Conservation (phyloP, 83 land plant species). For the Picea mariana region DNA sequence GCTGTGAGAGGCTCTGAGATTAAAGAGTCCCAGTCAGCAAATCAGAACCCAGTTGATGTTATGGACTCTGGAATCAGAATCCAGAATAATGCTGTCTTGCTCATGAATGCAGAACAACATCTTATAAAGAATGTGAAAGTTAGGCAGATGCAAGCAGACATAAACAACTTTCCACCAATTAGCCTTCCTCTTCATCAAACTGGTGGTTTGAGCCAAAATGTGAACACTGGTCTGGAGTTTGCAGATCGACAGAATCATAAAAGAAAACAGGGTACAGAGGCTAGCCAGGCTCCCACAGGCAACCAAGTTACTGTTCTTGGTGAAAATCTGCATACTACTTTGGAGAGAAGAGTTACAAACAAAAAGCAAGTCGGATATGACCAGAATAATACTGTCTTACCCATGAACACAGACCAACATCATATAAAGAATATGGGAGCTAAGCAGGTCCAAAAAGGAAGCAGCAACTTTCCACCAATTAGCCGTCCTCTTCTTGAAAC, state of each 20-base stretch:
- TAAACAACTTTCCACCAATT: neutral
- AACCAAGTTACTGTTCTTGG: neutral
- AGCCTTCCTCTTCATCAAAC: neutral
- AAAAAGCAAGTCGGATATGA: neutral
- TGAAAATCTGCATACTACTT: neutral
- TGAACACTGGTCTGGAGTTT: neutral
- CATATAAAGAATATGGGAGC: neutral
- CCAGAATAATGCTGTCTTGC: neutral
- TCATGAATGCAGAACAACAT: neutral
- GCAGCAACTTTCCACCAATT: neutral
- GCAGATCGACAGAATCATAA: neutral
- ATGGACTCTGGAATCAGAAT: neutral
- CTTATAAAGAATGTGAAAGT: neutral
- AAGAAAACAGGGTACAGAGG: neutral
- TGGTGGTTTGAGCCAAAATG: neutral
- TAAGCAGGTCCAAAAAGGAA: neutral
- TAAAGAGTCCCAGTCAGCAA: neutral
- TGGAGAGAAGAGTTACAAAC: neutral
- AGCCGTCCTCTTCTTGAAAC: neutral
- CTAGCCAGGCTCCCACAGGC: too few relatives aligned
- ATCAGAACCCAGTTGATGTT: neutral
- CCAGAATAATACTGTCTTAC: neutral
- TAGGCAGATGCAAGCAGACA: constrained; percentile 1
- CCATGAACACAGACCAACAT: neutral
- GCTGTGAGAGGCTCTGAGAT: neutral